These are phyloP conservation scores for Microthlaspi erraticum DNA, from an alignment of 345 rosid species.

Conservation along the genomic window DNA sequence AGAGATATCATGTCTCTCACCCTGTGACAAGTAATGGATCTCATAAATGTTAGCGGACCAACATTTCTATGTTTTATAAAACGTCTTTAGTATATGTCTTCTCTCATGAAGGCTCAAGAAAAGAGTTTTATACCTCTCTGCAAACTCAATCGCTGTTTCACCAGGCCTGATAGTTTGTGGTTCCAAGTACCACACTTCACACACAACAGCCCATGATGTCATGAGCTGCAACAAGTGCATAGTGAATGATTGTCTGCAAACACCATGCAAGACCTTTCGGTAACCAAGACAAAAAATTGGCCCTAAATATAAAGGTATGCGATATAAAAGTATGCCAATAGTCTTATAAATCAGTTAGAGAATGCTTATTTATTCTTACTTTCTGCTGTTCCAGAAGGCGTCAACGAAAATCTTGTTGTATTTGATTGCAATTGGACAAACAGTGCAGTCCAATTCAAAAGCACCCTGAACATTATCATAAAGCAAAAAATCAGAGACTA, in stretches of 20 bases:
- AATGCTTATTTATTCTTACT: slow-evolving; percentile 51
- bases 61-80: no score
- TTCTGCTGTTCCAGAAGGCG: slow-evolving; percentile 99
- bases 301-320: background rate
- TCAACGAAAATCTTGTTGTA: slow-evolving; percentile 97
- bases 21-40: slow-evolving; percentile 51
- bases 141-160: slow-evolving; percentile 94
- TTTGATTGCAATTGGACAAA: slow-evolving; percentile 96
- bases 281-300: slow-evolving; percentile 28
- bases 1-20: slow-evolving; percentile 88
- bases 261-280: slow-evolving; percentile 15
- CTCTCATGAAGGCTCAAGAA: background rate
- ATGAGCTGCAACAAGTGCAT: slow-evolving; percentile 96
- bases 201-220: slow-evolving; percentile 99
- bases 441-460: slow-evolving; percentile 93
- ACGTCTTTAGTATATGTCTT: slow-evolving; percentile 13
- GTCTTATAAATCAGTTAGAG: background rate
- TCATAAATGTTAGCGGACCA: slow-evolving; percentile 5
- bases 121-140: slow-evolving; percentile 71
- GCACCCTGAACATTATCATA: slow-evolving; percentile 73
- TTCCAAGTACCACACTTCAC: slow-evolving; percentile 99
- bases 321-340: background rate
- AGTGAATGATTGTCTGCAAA: slow-evolving; percentile 93
- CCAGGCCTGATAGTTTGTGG: slow-evolving; percentile 86
- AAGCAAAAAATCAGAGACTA: slow-evolving; percentile 23